Percentiles rank a stretch among this genome's conserved stretches.
Conservation (phyloP, 352 stramenopile species). For the Phytophthora colocasiae region DNA sequence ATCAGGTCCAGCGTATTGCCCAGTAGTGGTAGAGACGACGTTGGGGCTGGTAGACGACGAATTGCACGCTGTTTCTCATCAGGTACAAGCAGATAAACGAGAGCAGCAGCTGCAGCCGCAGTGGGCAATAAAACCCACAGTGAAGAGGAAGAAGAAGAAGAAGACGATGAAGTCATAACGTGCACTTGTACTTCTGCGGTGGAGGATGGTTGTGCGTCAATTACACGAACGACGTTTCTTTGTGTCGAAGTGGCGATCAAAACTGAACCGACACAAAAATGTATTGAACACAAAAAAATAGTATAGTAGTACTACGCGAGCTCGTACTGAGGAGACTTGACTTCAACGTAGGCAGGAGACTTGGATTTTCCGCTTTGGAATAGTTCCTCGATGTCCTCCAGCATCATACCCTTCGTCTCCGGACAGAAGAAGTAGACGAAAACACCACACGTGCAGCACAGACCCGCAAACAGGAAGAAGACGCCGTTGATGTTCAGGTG, state of each 20-base stretch:
- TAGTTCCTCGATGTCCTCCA: constrained; percentile 48
- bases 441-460: constrained; percentile 36
- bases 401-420: constrained; percentile 48
- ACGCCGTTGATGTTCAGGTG: constrained; percentile 50
- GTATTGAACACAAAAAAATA: no score
- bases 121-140: constrained; percentile 25
- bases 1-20: constrained; percentile 57
- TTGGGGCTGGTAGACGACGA: constrained; percentile 32
- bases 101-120: constrained; percentile 24
- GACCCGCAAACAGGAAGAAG: constrained; percentile 32
- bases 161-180: no score
- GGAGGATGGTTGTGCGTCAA: no score
- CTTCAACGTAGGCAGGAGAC: constrained; percentile 36
- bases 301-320: no score
- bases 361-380: constrained; percentile 29
- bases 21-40: constrained; percentile 48
- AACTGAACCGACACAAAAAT: no score
- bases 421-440: constrained; percentile 54
- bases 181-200: no score
- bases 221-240: no score
- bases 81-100: constrained; percentile 31
- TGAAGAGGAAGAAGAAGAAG: constrained; percentile 13
- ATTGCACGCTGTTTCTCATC: constrained; percentile 40
- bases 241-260: no score
- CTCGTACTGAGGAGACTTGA: constrained; percentile 27